Percentiles rank a stretch among this genome's conserved stretches.
Evolutionary conservation across 176 grass and related monocot species (phyloP).

Genomic region (Oryza officinalis): DNA sequence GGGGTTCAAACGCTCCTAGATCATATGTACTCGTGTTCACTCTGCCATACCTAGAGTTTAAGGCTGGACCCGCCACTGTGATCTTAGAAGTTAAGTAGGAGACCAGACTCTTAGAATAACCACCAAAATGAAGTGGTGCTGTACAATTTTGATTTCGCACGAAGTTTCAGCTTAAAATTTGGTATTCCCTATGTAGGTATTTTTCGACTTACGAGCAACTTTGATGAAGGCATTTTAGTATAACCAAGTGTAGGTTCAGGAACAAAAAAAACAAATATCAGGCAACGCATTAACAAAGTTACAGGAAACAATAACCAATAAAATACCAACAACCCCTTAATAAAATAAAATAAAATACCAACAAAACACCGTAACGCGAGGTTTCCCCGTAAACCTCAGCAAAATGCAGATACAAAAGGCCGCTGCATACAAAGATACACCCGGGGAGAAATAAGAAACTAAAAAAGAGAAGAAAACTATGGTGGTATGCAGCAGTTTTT

Average conservation of each 20-base stretch:
- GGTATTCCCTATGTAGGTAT: background rate
- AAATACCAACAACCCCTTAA: constrained; percentile 8
- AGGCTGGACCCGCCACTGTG: no score
- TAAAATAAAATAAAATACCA: background rate
- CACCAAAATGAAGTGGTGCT: no score
- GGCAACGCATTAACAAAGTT: constrained; percentile 24
- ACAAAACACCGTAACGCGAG: constrained; percentile 33
- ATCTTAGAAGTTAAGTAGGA: no score
- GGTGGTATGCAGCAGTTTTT: constrained; percentile 26
- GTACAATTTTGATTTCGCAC: no score
- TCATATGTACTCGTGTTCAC: no score
- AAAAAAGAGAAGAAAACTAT: background rate
- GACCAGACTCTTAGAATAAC: no score
- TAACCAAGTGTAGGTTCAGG: background rate
- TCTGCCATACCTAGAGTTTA: no score
- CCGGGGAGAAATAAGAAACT: background rate
- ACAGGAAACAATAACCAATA: constrained; percentile 49
- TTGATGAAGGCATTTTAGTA: background rate
- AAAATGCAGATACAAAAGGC: constrained; percentile 45
- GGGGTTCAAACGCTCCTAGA: no score
- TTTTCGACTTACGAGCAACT: background rate
- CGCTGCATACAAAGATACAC: constrained; percentile 28
- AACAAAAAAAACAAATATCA: background rate
- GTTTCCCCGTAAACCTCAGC: constrained; percentile 34
- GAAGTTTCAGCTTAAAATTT: no score